Evolutionary conservation across 208 protist species (phyloP), one percentile per base, ranked within the genome.

Genomic region (Leishmania braziliensis): DNA sequence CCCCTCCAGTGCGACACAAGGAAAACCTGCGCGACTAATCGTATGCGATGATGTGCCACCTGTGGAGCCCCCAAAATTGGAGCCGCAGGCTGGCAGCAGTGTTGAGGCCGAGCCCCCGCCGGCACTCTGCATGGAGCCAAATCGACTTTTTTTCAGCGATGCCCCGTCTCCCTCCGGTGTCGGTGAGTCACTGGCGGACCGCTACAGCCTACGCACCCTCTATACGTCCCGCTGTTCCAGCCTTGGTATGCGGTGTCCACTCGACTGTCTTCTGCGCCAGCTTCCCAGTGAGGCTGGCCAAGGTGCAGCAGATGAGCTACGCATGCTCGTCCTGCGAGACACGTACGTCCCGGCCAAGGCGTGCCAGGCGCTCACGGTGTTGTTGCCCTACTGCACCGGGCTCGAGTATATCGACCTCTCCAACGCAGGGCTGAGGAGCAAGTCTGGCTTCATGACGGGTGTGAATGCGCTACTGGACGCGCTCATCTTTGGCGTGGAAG

Each of bases 341-440:
- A 86, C 78, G 9, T 91, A 91, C 72, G 9, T 91, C 10, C 81
- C 85, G 43, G 39, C 63, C 16, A 82, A 84, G 36, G 87, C 85
- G 16, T 90, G 83, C 63, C 77, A 86, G 50, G 83, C 89, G 3
- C 75, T 91, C 14, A 65, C 81, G 16, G 82, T 86, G 62, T 54
- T 93, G 48, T 69, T 93, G 46, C 81, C 81, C 23, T 82, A 86
- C 56, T 93, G 83, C 77, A 39, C 83, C 14, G 8, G 29, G 20
- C 48, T 90, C 39, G 85, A 81, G 63, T 75, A 81, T 63, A 53
- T 93, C 8, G 68, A 81, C 46, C 72, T 93, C 36, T 58, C 72
- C 20, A 75, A 70, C 39, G 71, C 85, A 60, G 86, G 89, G 6
- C 80, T 93, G 36, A 73, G 70, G 29, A 73, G 48, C 18, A 78